These are phyloP conservation scores for Aspergillus avenaceus DNA, from an alignment of 495 filamentous ascomycete species.

Conservation along the genomic window DNA sequence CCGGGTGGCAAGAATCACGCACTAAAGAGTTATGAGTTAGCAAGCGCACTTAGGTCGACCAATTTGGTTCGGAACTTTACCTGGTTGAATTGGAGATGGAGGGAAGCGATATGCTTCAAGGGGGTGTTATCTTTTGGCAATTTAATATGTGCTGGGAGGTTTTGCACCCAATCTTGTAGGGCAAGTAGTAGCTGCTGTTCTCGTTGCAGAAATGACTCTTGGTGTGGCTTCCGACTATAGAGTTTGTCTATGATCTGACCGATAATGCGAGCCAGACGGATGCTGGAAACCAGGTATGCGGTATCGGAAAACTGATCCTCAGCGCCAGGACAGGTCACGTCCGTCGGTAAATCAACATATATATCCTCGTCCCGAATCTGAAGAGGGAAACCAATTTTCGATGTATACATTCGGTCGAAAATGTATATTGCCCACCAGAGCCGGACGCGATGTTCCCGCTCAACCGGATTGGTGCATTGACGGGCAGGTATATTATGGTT, in stretches of 20 bases:
- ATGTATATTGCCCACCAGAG: slow-evolving; percentile 33
- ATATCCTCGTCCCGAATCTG: slow-evolving; percentile 31
- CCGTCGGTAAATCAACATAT: slow-evolving; percentile 26
- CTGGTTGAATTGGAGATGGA: slow-evolving; percentile 34
- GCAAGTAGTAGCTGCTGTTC: slow-evolving; percentile 25
- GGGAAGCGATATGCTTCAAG: slow-evolving; percentile 22
- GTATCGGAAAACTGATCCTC: slow-evolving; percentile 23
- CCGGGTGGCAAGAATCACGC: slow-evolving; percentile 28
- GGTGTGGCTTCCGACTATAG: slow-evolving; percentile 23
- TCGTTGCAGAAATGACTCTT: slow-evolving; percentile 23
- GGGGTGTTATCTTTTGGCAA: slow-evolving; percentile 13
- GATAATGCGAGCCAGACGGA: slow-evolving; percentile 18
- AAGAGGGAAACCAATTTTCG: slow-evolving; percentile 27
- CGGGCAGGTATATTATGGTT: slow-evolving; percentile 30
- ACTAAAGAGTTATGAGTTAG: no score
- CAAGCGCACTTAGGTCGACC: no score
- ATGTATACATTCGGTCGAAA: slow-evolving; percentile 30
- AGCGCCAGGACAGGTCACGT: slow-evolving; percentile 5
- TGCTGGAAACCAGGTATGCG: slow-evolving; percentile 19
- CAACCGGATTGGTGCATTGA: slow-evolving; percentile 20
- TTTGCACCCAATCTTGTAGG: slow-evolving; percentile 26
- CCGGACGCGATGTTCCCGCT: slow-evolving; percentile 27
- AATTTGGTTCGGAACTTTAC: no score
- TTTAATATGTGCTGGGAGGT: slow-evolving; percentile 22
- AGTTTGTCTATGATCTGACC: slow-evolving; percentile 22